phyloP scores from a whole-genome alignment of 1,284 basidiomycete genomes.

The Austroboletus niveus region DNA sequence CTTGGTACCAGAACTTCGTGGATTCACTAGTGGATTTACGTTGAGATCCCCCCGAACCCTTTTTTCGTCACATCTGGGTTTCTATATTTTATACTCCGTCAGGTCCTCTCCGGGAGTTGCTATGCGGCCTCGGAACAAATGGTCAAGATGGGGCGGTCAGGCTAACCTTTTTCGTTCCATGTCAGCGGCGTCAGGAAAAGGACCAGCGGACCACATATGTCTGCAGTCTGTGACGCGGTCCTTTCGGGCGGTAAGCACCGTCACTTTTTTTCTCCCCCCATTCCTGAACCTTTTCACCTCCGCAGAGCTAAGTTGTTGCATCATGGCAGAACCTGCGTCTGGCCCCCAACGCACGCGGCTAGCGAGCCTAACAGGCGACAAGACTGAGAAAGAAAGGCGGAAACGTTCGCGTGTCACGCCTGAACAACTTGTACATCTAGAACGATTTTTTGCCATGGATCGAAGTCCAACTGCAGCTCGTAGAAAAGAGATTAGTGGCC shows the following conservation, averaged over 20 bases:
- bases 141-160: conserved; percentile 8
- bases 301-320: conserved; percentile 5
- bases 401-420: conserved; percentile 76
- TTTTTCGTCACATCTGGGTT: conserved; percentile 13
- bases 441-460: conserved; percentile 65
- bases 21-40: conserved; percentile 2
- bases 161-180: conserved; percentile 29
- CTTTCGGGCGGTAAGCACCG: conserved; percentile 19
- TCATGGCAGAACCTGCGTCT: conserved; percentile 23
- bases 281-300: conserved; percentile 4
- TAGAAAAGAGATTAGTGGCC: conserved; percentile 68
- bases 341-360: conserved; percentile 29
- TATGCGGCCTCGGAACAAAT: conserved; percentile 29
- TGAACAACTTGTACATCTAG: conserved; percentile 70
- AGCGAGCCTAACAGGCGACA: conserved; percentile 8
- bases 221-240: conserved; percentile 27
- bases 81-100: conserved; percentile 16
- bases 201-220: conserved; percentile 28
- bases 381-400: conserved; percentile 56
- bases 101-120: conserved; percentile 29
- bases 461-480: conserved; percentile 67
- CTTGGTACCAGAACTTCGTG: neutral
- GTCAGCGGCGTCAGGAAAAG: conserved; percentile 30
- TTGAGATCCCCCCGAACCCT: neutral
- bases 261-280: neutral